A percentile compares a stretch with the other conserved stretches of the same genome.
These are phyloP conservation scores for Chrysosporium queenslandicum DNA, from an alignment of 2,329 filamentous ascomycete species.

Conservation along the genomic window DNA sequence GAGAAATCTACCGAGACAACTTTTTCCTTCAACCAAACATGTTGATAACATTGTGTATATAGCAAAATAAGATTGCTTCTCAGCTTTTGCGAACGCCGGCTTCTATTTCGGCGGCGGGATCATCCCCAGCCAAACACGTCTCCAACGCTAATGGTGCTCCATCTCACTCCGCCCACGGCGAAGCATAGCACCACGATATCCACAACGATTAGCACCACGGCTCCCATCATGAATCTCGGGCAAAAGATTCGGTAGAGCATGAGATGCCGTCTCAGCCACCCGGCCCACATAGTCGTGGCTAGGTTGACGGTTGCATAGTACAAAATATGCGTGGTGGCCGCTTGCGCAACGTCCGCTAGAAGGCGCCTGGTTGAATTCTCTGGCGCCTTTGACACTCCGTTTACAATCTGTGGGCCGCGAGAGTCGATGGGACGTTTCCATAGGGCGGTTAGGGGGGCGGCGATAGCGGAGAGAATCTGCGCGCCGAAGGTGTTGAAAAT, in stretches of 20 bases:
- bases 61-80: neutral
- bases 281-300: constrained; percentile 84
- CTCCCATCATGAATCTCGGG: constrained; percentile 80
- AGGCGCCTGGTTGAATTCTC: constrained; percentile 33
- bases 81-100: no score
- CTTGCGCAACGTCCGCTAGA: constrained; percentile 59
- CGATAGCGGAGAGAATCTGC: constrained; percentile 70
- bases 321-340: constrained; percentile 62
- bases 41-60: no score
- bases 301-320: constrained; percentile 77
- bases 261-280: constrained; percentile 74
- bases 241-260: constrained; percentile 95
- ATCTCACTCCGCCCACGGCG: constrained; percentile 62
- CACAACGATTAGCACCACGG: constrained; percentile 59
- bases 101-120: neutral
- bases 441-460: constrained; percentile 69
- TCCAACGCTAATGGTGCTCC: constrained; percentile 65
- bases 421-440: constrained; percentile 83
- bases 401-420: constrained; percentile 28
- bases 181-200: constrained; percentile 65
- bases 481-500: constrained; percentile 79
- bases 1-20: no score
- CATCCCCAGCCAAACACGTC: constrained; percentile 73
- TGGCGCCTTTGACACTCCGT: constrained; percentile 24
- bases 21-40: no score